Evolutionary conservation across 495 filamentous ascomycete genomes (phyloP), one percentile per base, ranked within the genome.

Genomic region (Lophiotrema nucula): DNA sequence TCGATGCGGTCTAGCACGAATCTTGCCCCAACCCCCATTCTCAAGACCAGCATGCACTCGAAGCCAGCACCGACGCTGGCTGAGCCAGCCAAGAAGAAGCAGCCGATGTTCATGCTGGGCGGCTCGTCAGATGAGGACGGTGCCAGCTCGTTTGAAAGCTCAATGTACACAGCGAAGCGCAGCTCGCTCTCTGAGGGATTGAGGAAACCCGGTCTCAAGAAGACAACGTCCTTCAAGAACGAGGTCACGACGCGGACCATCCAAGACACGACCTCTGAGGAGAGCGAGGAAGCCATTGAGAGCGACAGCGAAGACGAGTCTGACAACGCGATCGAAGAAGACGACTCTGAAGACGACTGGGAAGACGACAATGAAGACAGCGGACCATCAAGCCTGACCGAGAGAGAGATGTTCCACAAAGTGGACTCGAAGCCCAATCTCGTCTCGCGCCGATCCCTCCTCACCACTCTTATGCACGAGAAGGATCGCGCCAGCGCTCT

Each of bases 281-380:
- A 66, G 24, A 87, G 88, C 53, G 86, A 88, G 48, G 86, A 88
- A 52, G 85, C 85, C 15, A 89, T 90, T 43, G 88, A 89, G 64
- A 87, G 83, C 16, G 71, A 73, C 25, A 70, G 70, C 23, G 71
- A 73, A 43, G 70, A 72, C 2, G 70, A 71, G 3, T 67, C 62
- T 15, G 71, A 61, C 52, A 72, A 70, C 46, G 71, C 67, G 2
- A 72, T 69, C 37, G 71, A 72, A 37, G 47, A 51, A 22, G 89
- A 71, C 70, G 16, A 61, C 22, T 55, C 26, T 2, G 90, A 96
- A 47, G 88, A 91, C 38, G 92, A 95, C 39, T 43, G 88, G 93
- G 90, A 95, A 69, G 92, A 96, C 62, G 93, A 90, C 6, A 82
- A 87, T n/a, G 90, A 90, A 27, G 88, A 95, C 56, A 95, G 85